A percentile compares a stretch with the other conserved stretches of the same genome.
Conservation (phyloP, 257 asterid genomes). For the Sherardia arvensis region DNA sequence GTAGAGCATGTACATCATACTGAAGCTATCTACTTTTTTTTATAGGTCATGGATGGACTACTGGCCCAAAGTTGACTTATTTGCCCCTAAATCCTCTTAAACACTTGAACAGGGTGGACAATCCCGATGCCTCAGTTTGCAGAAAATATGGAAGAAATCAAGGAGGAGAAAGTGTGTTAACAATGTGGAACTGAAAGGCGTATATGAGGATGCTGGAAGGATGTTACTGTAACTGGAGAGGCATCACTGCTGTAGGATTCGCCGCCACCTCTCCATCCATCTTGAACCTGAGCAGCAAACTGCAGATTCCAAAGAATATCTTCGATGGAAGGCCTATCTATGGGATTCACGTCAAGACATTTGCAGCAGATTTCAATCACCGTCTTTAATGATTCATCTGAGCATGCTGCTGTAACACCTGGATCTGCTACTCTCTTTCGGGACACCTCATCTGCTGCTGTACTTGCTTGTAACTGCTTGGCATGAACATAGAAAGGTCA, state of each 20-base stretch:
- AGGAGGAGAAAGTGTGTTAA: not conserved
- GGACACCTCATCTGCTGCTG: constrained; percentile 36
- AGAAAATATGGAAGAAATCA: not conserved
- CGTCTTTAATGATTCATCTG: constrained; percentile 56
- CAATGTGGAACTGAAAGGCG: constrained; percentile 29
- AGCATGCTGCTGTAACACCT: constrained; percentile 34
- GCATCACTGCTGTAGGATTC: constrained; percentile 55
- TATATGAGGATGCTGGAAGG: constrained; percentile 32
- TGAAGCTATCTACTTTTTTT: too few species aligned
- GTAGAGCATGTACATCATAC: too few species aligned
- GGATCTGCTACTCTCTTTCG: constrained; percentile 54
- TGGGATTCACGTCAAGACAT: constrained; percentile 52
- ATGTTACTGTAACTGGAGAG: constrained; percentile 67
- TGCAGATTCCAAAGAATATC: constrained; percentile 89
- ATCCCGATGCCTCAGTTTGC: not conserved
- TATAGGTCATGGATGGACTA: too few species aligned
- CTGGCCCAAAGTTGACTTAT: too few species aligned
- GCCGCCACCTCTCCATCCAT: constrained; percentile 41
- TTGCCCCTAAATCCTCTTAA: not conserved
- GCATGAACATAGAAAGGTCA: not conserved
- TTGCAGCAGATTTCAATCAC: constrained; percentile 68
- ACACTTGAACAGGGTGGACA: not conserved
- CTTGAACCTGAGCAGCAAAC: constrained; percentile 92
- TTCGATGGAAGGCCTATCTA: constrained; percentile 75
- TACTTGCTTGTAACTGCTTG: constrained; percentile 49